These are phyloP conservation scores for Mikania micrantha DNA, from an alignment of 129 eudicot species.

Conservation along the genomic window DNA sequence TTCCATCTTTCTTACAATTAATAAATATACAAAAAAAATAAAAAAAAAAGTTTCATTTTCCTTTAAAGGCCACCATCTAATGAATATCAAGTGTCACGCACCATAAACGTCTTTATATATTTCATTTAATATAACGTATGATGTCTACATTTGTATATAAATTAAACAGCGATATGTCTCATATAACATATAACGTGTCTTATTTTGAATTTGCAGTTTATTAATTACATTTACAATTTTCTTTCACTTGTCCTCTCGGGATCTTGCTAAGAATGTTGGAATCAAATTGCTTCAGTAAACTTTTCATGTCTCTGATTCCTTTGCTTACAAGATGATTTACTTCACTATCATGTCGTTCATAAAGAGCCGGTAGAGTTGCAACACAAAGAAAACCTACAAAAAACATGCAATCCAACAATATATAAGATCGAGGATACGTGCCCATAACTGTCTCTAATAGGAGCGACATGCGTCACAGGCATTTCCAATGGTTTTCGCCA, in stretches of 20 bases:
- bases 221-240: slow-evolving; percentile 27
- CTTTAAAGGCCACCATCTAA: no score
- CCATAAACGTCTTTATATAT: not conserved
- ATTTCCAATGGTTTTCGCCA: no score
- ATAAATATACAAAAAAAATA: no score
- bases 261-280: slow-evolving; percentile 59
- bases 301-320: slow-evolving; percentile 53
- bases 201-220: slow-evolving; percentile 1
- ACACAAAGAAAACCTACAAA: slow-evolving; percentile 50
- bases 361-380: slow-evolving; percentile 60
- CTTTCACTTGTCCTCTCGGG: slow-evolving; percentile 77
- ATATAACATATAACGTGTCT: not conserved
- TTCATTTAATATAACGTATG: no score
- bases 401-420: no score
- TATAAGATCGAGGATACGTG: no score
- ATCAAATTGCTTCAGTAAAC: slow-evolving; percentile 45
- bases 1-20: no score
- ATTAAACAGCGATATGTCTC: not conserved
- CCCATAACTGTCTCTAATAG: no score
- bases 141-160: not conserved
- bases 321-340: slow-evolving; percentile 54
- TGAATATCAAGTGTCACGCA: no score
- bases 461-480: no score
- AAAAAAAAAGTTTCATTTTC: no score
- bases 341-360: slow-evolving; percentile 57